Conservation (phyloP, 2,329 filamentous ascomycete species). For the Raffaelea arxii region DNA sequence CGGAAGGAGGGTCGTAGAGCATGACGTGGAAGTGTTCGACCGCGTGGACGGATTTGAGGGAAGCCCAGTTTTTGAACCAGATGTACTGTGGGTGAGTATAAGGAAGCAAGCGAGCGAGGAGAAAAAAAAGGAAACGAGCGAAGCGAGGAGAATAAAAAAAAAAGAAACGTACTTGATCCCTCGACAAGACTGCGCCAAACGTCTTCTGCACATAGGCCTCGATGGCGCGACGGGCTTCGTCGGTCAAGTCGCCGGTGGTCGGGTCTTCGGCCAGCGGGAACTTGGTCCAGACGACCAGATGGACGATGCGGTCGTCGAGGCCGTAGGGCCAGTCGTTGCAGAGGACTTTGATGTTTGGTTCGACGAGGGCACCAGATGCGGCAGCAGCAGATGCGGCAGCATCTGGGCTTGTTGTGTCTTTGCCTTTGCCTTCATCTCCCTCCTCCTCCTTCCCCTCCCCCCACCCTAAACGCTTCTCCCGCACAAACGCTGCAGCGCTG, state of each 20-base stretch:
- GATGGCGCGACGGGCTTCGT: conserved; percentile 52
- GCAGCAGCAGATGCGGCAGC: background rate
- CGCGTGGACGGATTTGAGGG: conserved; percentile 73
- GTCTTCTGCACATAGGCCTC: conserved; percentile 58
- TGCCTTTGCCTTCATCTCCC: background rate
- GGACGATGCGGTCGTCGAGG: conserved; percentile 65
- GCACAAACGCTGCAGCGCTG: conserved; percentile 67
- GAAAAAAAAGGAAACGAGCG: no score
- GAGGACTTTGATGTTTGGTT: conserved; percentile 61
- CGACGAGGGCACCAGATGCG: conserved; percentile 36
- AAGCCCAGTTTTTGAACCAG: conserved; percentile 87
- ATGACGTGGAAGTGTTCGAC: conserved; percentile 95
- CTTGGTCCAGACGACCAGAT: conserved; percentile 90
- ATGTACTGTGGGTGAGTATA: conserved; percentile 27
- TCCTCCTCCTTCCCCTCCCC: background rate
- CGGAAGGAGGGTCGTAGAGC: conserved; percentile 65
- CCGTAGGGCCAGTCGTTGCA: conserved; percentile 95
- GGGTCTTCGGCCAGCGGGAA: conserved; percentile 66
- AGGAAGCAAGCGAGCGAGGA: background rate
- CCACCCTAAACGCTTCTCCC: conserved; percentile 65
- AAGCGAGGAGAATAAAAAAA: conserved; percentile 19
- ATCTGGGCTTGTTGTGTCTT: background rate
- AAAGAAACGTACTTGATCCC: conserved; percentile 47
- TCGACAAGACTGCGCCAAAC: conserved; percentile 50
- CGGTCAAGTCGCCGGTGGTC: conserved; percentile 56